These are phyloP conservation scores for Zea mays DNA, from an alignment of 176 grass and related monocot species.

Conservation along the genomic window Zm-B73-REFERENCE-NAM-5.0 NC_050103.1:143911001-143911500, in stretches of 20 bases:
- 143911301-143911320: constrained; percentile 88
- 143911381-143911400: constrained; percentile 84
- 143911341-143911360: constrained; percentile 64
- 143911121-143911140: neutral
- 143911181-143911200: neutral
- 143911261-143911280: neutral
- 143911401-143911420: constrained; percentile 71
- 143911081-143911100: neutral
- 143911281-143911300: constrained; percentile 49
- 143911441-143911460: constrained; percentile 90
- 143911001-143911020: too few species aligned
- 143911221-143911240: neutral
- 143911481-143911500: constrained; percentile 49
- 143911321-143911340: constrained; percentile 72
- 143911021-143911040: too few species aligned
- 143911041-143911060: too few species aligned
- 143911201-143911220: neutral
- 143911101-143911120: neutral
- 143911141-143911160: neutral
- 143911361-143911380: constrained; percentile 75
- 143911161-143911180: neutral
- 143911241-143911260: constrained; percentile 26
- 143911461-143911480: constrained; percentile 68
- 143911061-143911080: neutral
- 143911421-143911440: constrained; percentile 81